Conservation (phyloP, 345 rosid genomes). For the Camelina sativa region DNA sequence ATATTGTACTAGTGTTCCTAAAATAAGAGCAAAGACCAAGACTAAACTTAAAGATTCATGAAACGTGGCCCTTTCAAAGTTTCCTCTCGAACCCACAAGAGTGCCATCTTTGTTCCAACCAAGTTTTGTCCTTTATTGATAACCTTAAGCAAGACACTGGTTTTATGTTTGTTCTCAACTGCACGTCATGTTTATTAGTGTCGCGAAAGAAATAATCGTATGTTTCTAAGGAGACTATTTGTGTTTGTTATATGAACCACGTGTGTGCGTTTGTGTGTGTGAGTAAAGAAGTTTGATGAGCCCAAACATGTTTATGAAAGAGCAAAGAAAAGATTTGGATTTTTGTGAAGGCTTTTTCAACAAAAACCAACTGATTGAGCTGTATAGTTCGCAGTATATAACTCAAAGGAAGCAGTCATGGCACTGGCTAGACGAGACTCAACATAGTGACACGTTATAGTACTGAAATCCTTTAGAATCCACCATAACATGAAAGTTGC, state of each 20-base stretch:
- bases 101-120: constrained; percentile 31
- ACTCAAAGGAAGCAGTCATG: too few species aligned
- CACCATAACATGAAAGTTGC: too few species aligned
- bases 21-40: constrained; percentile 34
- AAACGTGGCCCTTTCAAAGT: constrained; percentile 33
- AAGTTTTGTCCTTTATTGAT: constrained; percentile 26
- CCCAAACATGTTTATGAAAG: background rate
- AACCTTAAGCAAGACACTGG: constrained; percentile 11
- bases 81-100: constrained; percentile 32
- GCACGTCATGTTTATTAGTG: constrained; percentile 16
- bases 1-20: constrained; percentile 38
- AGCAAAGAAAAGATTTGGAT: background rate
- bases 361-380: too few species aligned
- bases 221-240: background rate
- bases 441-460: too few species aligned
- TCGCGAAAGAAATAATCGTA: constrained; percentile 5
- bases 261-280: background rate
- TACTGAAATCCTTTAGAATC: too few species aligned
- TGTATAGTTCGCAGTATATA: too few species aligned
- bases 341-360: too few species aligned
- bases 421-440: too few species aligned
- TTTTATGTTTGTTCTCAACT: constrained; percentile 19
- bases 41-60: constrained; percentile 21
- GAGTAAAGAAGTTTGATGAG: too few species aligned
- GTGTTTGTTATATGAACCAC: background rate